Evolutionary conservation across 306 rosid species (phyloP).

Genomic region (peach (Prunus persica)): Prunus_persica_NCBIv2 NC_034011.1:13919001-13919500

Average conservation of each 20-base stretch:
- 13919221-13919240: too few relatives aligned
- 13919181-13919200: neutral
- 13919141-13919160: neutral
- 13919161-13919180: neutral
- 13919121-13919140: neutral
- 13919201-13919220: neutral
- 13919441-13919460: conserved; percentile 2
- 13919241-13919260: neutral
- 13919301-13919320: conserved; percentile 83
- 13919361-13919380: conserved; percentile 97
- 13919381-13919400: conserved; percentile 91
- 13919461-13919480: conserved; percentile 17
- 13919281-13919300: conserved; percentile 84
- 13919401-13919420: conserved; percentile 87
- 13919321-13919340: conserved; percentile 99
- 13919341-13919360: conserved; percentile 94
- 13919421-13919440: neutral
- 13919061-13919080: neutral
- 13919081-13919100: neutral
- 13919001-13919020: too few relatives aligned
- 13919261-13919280: conserved; percentile 17
- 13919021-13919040: neutral
- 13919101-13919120: neutral
- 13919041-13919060: neutral
- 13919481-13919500: neutral